A percentile compares a stretch with the other conserved stretches of the same genome.
These are phyloP conservation scores for Amauroascus verrucosus DNA, from an alignment of 2,329 filamentous ascomycete species.

Conservation along the genomic window DNA sequence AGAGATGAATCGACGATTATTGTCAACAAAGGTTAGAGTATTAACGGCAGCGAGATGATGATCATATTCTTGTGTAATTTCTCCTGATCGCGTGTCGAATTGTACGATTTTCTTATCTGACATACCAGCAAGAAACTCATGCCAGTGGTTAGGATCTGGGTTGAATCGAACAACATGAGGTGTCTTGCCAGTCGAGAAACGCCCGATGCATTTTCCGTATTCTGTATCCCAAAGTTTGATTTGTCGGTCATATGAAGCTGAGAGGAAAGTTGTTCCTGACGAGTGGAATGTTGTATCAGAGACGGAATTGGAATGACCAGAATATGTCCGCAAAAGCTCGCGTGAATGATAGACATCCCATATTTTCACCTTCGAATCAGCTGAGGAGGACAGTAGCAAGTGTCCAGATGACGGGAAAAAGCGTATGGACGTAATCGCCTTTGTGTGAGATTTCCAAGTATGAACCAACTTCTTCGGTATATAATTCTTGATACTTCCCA, in stretches of 20 bases:
- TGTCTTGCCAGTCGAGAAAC: conserved; percentile 88
- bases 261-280: conserved; percentile 74
- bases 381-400: conserved; percentile 76
- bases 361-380: conserved; percentile 82
- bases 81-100: conserved; percentile 74
- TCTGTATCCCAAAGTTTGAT: conserved; percentile 99
- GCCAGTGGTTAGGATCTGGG: conserved; percentile 60
- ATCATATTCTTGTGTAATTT: conserved; percentile 93
- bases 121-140: conserved; percentile 94
- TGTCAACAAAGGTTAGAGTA: conserved; percentile 91
- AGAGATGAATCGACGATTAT: conserved; percentile 90
- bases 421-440: conserved; percentile 75
- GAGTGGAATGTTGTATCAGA: conserved; percentile 83
- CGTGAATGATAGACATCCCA: conserved; percentile 89
- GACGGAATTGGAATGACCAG: conserved; percentile 78
- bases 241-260: conserved; percentile 83
- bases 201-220: conserved; percentile 74
- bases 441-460: conserved; percentile 75
- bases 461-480: conserved; percentile 91
- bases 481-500: conserved; percentile 73
- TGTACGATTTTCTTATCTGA: conserved; percentile 98
- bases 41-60: conserved; percentile 97
- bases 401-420: conserved; percentile 88
- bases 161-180: conserved; percentile 94
- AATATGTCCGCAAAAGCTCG: conserved; percentile 82